These are phyloP conservation scores for Rauvolfia tetraphylla DNA, from an alignment of 257 asterid species.

Conservation along the genomic window DNA sequence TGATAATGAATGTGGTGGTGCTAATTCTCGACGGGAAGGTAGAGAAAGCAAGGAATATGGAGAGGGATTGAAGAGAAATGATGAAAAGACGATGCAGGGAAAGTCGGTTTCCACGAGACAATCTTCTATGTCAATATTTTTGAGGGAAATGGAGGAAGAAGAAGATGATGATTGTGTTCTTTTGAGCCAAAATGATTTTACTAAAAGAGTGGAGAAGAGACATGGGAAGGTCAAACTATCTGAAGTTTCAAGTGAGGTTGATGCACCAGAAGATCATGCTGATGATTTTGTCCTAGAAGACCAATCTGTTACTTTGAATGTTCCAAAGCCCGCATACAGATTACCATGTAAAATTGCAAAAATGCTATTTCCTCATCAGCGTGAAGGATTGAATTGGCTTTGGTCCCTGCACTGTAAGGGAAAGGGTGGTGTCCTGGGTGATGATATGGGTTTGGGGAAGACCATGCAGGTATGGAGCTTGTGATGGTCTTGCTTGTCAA, in stretches of 20 bases:
- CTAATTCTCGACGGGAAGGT: constrained; percentile 25
- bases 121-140: constrained; percentile 24
- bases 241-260: constrained; percentile 37
- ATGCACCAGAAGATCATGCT: constrained; percentile 28
- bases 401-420: constrained; percentile 94
- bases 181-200: constrained; percentile 30
- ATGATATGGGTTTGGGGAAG: constrained; percentile 98
- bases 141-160: constrained; percentile 26
- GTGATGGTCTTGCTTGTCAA: not conserved
- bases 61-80: constrained; percentile 32
- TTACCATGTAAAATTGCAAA: constrained; percentile 65
- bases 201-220: constrained; percentile 31
- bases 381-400: constrained; percentile 93
- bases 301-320: constrained; percentile 43
- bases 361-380: constrained; percentile 85
- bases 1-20: constrained; percentile 21
- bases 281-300: constrained; percentile 37
- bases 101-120: constrained; percentile 32
- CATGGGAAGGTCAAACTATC: constrained; percentile 36
- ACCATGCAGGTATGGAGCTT: constrained; percentile 81
- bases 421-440: constrained; percentile 91
- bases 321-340: constrained; percentile 39
- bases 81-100: constrained; percentile 17
- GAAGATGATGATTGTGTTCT: constrained; percentile 37
- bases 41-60: constrained; percentile 16